Evolutionary conservation across 2,329 filamentous ascomycete species (phyloP).

Genomic region (Onygenales sp.): DNA sequence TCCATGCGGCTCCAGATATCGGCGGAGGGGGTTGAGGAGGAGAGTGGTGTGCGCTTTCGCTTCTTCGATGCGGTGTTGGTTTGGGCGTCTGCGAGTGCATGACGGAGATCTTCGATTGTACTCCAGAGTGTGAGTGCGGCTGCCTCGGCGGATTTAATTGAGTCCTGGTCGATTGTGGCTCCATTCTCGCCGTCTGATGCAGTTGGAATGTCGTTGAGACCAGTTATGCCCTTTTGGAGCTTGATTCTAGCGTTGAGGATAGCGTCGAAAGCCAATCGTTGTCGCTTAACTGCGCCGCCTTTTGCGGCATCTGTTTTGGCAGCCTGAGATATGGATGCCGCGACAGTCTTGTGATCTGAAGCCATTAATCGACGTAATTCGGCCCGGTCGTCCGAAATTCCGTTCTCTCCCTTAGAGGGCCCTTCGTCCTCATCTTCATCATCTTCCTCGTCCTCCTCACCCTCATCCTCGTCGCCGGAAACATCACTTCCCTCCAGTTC

Average conservation of each 20-base stretch:
- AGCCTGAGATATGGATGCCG: constrained; percentile 55
- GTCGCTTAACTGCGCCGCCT: constrained; percentile 73
- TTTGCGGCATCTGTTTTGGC: constrained; percentile 73
- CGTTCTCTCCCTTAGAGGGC: constrained; percentile 15
- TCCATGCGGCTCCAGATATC: constrained; percentile 66
- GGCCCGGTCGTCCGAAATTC: constrained; percentile 37
- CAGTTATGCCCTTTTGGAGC: constrained; percentile 80
- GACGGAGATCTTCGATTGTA: constrained; percentile 44
- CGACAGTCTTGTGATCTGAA: constrained; percentile 56
- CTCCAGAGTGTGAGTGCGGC: constrained; percentile 80
- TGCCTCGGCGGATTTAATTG: constrained; percentile 70
- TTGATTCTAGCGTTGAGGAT: constrained; percentile 86
- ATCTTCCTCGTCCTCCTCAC: constrained; percentile 13
- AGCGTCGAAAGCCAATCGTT: constrained; percentile 77
- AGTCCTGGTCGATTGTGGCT: constrained; percentile 18
- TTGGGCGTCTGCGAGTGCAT: constrained; percentile 29
- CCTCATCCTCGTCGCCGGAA: constrained; percentile 15
- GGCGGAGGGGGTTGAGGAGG: constrained; percentile 45
- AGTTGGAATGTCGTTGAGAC: constrained; percentile 62
- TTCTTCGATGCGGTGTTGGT: constrained; percentile 27
- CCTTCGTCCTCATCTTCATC: constrained; percentile 12
- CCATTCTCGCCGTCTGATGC: constrained; percentile 35
- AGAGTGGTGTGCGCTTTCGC: constrained; percentile 43
- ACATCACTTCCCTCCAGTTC: constrained; percentile 14
- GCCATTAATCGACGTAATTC: constrained; percentile 60